phyloP scores from a whole-genome alignment of 768 basidiomycete genomes.

The Collybia mongolica region DNA sequence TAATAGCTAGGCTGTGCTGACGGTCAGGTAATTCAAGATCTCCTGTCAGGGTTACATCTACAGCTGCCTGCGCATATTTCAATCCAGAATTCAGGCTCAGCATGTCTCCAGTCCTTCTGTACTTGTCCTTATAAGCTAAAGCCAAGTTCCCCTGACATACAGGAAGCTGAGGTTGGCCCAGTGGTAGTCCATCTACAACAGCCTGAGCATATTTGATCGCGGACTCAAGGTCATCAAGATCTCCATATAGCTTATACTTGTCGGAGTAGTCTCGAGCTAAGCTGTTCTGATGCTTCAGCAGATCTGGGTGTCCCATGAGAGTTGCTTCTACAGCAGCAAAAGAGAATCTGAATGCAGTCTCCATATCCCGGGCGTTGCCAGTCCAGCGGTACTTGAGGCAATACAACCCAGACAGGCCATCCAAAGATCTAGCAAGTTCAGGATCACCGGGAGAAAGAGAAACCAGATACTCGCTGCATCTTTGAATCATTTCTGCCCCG shows the following conservation, averaged over 20 bases:
- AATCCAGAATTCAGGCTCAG: slow-evolving; percentile 5
- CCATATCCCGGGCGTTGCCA: no score
- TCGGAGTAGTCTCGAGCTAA: slow-evolving; percentile 4
- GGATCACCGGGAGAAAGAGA: no score
- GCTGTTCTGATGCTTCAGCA: background rate
- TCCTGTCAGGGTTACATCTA: background rate
- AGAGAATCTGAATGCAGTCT: no score
- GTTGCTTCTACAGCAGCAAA: no score
- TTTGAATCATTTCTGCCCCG: no score
- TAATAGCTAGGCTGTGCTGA: background rate
- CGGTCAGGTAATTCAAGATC: slow-evolving; percentile 5
- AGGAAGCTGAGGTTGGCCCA: background rate
- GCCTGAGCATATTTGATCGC: slow-evolving; percentile 2
- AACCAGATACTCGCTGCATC: no score
- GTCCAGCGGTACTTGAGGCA: no score
- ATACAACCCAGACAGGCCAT: no score
- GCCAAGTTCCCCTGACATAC: slow-evolving; percentile 3
- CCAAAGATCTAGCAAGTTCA: no score
- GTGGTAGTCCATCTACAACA: slow-evolving; percentile 2
- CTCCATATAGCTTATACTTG: background rate
- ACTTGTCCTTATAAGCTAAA: background rate
- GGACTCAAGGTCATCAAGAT: slow-evolving; percentile 2
- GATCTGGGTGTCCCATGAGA: no score
- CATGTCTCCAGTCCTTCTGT: slow-evolving; percentile 1
- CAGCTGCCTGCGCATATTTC: background rate